phyloP scores from a whole-genome alignment of 2,329 filamentous ascomycete genomes.

The Ilyonectria mors-panacis region DNA sequence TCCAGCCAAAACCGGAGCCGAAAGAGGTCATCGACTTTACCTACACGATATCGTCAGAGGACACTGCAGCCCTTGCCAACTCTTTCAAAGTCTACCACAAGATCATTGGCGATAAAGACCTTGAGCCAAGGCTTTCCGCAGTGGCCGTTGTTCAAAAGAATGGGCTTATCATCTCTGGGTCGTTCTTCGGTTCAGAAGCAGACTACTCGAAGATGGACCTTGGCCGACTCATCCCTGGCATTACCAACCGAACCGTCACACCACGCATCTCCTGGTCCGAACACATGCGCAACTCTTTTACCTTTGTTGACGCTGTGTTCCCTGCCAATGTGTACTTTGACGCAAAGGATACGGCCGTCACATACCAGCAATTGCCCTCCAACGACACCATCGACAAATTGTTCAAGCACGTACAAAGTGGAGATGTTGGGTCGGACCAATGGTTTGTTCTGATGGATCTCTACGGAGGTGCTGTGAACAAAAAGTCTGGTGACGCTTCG shows the following conservation, averaged over 20 bases:
- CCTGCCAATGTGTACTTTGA: too few relatives aligned
- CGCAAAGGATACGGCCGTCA: background rate
- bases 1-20: background rate
- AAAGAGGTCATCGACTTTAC: background rate
- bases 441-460: background rate
- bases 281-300: background rate
- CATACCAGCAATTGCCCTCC: background rate
- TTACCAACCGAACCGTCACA: background rate
- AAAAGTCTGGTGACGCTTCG: background rate
- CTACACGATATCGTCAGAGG: background rate
- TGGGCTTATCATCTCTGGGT: background rate
- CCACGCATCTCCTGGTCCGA: background rate
- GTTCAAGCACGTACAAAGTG: background rate
- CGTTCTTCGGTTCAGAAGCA: background rate
- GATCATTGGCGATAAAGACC: background rate
- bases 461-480: background rate
- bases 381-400: background rate
- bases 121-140: background rate
- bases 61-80: background rate
- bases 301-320: background rate
- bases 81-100: constrained; percentile 5
- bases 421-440: background rate
- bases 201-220: background rate
- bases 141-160: background rate
- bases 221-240: background rate